Evolutionary conservation across 2,329 filamentous ascomycete species (phyloP), one percentile per base, ranked within the genome.

Genomic region (Colletotrichum sidae): DNA sequence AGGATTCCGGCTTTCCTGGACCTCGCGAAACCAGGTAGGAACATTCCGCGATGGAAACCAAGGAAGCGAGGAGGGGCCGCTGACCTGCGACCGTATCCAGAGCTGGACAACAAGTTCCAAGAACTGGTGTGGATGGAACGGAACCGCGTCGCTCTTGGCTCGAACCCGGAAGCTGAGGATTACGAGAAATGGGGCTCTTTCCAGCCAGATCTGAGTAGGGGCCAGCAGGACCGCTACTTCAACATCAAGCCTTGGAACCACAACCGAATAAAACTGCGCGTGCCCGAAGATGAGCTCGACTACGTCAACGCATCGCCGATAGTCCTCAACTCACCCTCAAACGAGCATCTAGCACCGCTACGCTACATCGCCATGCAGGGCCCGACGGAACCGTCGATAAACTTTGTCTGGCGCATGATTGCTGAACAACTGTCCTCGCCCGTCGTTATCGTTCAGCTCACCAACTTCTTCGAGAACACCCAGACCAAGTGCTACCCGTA

Each of bases 331-430:
- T 81, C 84, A 1, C 75, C 78, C 3, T 73, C 79, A 11, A 75
- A 79, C 57, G 74, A 76, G 0, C 63, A 70, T 10, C 74, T 75
- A 8, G 78, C 80, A 1, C 76, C 81, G 3, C 78, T 85, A 52
- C 80, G 86, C 59, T 98, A 96, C 77, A 97, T 99, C 71, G 96
- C 94, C 56, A 97, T 96, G 76, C 93, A 96, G 79, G 96, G 96
- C 0, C 96, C 96, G 6, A 97, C 94, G 73, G 78, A 84, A 65
- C 86, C 88, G 34, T 92, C 92, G 13, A 84, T 91, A 60, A 88
- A 90, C 70, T 93, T 97, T 74, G 92, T 97, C 69, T 99, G 95
- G 92, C 92, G 96, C 74, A 99, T 99, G 96, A 84, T 97, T 41
- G 92, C 92, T 75, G 90, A 96, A 72, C 93, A 96, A 77, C 77